These are phyloP conservation scores for Trichoderma asperelloides DNA, from an alignment of 495 filamentous ascomycete species.

Conservation along the genomic window DNA sequence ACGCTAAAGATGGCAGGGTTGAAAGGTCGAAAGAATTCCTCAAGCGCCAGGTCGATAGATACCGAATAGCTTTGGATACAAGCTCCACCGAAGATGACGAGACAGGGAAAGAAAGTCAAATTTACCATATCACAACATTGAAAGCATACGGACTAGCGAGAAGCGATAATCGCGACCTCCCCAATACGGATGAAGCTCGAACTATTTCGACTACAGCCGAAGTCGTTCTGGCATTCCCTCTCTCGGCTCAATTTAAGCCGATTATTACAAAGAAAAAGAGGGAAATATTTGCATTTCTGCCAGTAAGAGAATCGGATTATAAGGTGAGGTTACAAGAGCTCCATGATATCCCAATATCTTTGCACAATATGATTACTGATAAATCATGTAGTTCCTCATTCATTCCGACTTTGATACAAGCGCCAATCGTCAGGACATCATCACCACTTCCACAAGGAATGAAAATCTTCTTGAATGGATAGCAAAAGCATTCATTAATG, in stretches of 20 bases:
- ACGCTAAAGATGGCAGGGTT: too few relatives aligned
- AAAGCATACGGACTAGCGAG: too few relatives aligned
- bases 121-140: too few relatives aligned
- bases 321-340: slow-evolving; percentile 14
- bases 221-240: slow-evolving; percentile 33
- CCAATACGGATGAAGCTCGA: neutral
- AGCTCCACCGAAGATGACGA: too few relatives aligned
- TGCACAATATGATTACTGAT: slow-evolving; percentile 7
- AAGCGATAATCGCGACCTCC: too few relatives aligned
- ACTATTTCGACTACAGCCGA: slow-evolving; percentile 18
- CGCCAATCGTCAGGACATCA: slow-evolving; percentile 34
- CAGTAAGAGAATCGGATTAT: slow-evolving; percentile 26
- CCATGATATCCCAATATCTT: neutral
- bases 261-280: slow-evolving; percentile 15
- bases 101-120: too few relatives aligned
- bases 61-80: too few relatives aligned
- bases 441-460: slow-evolving; percentile 19
- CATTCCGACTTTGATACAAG: slow-evolving; percentile 39
- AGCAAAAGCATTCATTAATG: slow-evolving; percentile 21
- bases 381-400: slow-evolving; percentile 33
- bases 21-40: too few relatives aligned
- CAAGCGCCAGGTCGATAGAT: too few relatives aligned
- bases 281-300: slow-evolving; percentile 31
- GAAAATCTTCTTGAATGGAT: slow-evolving; percentile 16
- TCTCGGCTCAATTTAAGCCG: slow-evolving; percentile 18